Evolutionary conservation across 257 asterid genomes (phyloP).

Genomic region (Echites panduratus): DNA sequence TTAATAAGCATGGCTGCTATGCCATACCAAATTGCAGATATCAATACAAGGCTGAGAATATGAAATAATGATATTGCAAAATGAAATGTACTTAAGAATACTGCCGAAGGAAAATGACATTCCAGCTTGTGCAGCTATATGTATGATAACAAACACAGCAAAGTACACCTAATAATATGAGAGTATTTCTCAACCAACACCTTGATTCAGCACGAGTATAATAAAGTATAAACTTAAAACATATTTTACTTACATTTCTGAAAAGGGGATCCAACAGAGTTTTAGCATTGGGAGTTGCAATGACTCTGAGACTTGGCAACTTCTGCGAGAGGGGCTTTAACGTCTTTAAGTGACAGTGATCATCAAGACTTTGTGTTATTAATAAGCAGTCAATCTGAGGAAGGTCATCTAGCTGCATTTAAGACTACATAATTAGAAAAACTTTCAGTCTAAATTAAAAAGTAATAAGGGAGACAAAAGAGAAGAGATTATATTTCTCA

Average conservation of each 20-base stretch:
- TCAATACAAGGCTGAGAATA: neutral
- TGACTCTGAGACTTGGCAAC: slow-evolving; percentile 59
- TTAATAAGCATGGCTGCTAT: neutral
- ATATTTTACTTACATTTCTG: slow-evolving; percentile 50
- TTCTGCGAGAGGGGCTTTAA: slow-evolving; percentile 72
- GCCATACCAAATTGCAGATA: neutral
- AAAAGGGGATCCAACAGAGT: slow-evolving; percentile 74
- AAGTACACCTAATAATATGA: neutral
- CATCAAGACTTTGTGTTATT: slow-evolving; percentile 97
- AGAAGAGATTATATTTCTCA: no score
- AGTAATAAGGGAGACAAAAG: neutral
- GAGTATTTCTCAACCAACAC: neutral
- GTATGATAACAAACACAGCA: neutral
- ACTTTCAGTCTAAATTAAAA: neutral
- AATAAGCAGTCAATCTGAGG: slow-evolving; percentile 70
- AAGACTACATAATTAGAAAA: slow-evolving; percentile 21
- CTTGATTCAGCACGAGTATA: neutral
- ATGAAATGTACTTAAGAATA: neutral
- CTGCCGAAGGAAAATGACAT: neutral
- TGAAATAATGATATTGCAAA: neutral
- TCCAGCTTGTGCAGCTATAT: neutral
- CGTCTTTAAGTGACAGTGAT: slow-evolving; percentile 89
- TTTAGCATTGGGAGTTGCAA: slow-evolving; percentile 83
- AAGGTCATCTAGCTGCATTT: slow-evolving; percentile 78
- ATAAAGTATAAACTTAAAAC: neutral